Base-by-base conservation (phyloP, 768 basidiomycete genomes). In the Lactarius trivialis region DNA sequence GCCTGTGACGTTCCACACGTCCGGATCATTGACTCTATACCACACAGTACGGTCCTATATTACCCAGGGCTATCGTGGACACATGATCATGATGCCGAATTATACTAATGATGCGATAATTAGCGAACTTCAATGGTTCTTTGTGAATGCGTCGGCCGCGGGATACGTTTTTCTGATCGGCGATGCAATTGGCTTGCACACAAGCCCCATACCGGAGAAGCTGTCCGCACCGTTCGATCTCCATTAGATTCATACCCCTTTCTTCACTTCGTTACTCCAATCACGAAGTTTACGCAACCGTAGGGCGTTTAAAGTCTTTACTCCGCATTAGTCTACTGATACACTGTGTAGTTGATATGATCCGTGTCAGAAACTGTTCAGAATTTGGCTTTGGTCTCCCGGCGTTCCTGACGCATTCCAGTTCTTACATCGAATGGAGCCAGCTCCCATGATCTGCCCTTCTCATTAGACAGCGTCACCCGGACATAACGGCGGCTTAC, bases 381-480 rank as follows among this genome's bases (percentile, higher is more conserved):
- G 21, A 32, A 24, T 28, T 39, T 28, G 17, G 34, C 14, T 7
- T 32, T 24, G 32, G 1, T 9, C 36, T 50, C 57, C 8, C n/a
- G 43, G 48, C 34, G 55, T 14, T 30, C 28, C 39, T 58, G 58
- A n/a, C 21, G 32, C 50, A n/a, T 51, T 37, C 63, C 63, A 19
- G 58, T 60, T n/a, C 19, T 28, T 30, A 64, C 15, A 24, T 60
- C 63, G 37, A 60, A 64, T 43, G 63, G 63, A 7, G 63, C 63
- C 19, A 64, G 49, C 37, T 64, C 63, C 63, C 63, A 64, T 4
- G 24, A 60, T 21, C 63, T 64, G 17, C 32, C 19, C 14, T 41
- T 32, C 28, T 6, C 24, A 7, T 55, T 21, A 24, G 54, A 28
- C 7, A 21, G 49, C 48, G 30, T 50, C 39, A 24, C 32, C 4